phyloP scores from a whole-genome alignment of 1,284 basidiomycete species.

The Albatrellus sp. region DNA sequence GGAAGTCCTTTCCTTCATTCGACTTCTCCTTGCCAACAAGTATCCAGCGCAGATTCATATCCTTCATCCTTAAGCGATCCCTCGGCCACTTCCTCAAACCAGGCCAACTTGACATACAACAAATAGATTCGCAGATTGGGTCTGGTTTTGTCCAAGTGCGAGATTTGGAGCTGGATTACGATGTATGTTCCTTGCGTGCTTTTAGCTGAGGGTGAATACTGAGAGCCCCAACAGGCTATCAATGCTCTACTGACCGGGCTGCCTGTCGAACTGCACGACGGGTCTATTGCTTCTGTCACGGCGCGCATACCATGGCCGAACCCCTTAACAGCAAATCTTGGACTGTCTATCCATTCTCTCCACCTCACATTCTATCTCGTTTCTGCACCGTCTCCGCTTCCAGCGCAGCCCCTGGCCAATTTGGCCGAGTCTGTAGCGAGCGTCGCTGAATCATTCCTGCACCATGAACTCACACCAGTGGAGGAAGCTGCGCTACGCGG shows the following conservation, averaged over 20 bases:
- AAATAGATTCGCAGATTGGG: conserved; percentile 88
- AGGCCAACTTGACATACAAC: conserved; percentile 76
- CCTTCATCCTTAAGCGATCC: conserved; percentile 75
- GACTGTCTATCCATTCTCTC: conserved; percentile 51
- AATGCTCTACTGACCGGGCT: conserved; percentile 59
- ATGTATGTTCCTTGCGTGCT: conserved; percentile 34
- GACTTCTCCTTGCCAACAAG: conserved; percentile 67
- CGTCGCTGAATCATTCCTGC: conserved; percentile 75
- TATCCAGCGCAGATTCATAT: conserved; percentile 83
- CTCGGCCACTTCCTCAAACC: conserved; percentile 81
- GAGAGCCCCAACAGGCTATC: conserved; percentile 48
- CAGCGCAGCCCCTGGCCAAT: conserved; percentile 21
- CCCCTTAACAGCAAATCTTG: conserved; percentile 58
- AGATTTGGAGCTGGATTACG: conserved; percentile 67
- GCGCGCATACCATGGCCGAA: conserved; percentile 71
- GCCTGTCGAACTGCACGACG: conserved; percentile 60
- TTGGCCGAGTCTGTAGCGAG: conserved; percentile 69
- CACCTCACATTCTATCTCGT: conserved; percentile 48
- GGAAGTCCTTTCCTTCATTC: conserved; percentile 48
- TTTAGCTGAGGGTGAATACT: conserved; percentile 5
- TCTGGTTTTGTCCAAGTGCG: conserved; percentile 81
- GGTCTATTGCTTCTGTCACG: conserved; percentile 61
- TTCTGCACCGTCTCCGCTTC: conserved; percentile 15
- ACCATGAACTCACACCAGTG: conserved; percentile 61
- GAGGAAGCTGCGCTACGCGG: conserved; percentile 67